Evolutionary conservation across 2,329 filamentous ascomycete species (phyloP), one percentile per base, ranked within the genome.

Genomic region (Clonostachys solani): DNA sequence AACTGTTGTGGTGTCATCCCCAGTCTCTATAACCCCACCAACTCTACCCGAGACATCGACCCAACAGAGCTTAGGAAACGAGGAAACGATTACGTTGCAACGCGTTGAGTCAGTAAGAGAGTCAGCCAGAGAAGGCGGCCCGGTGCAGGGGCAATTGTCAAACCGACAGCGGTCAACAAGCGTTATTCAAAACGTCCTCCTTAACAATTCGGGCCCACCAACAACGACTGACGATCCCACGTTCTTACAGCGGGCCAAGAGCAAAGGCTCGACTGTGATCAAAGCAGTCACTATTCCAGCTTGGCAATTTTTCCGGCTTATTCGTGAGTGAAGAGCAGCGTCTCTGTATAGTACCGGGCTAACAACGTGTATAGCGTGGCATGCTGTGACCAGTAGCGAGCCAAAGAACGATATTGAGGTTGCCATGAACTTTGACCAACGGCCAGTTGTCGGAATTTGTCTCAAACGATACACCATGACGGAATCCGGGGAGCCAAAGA

Each of bases 231-330:
- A 76, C 23, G 62, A 68, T 13, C 58, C 62, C 15, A 69, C 62
- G 13, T 58, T 75, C 33, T 61, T 73, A 38, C 67, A 71, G 51
- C 71, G 63, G 62, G 67, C 54, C 64, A 71, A 57, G 64, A 62
- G 55, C 61, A 75, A 60, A 65, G 72, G 55, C 10, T 78, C 77
- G 12, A 74, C 70, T 3, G 72, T 75, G 48, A 74, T 70, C 55
- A 96, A 92, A 60, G 92, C 95, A 57, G 87, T 97, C 13, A 85
- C 92, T 49, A 96, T 97, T 73, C 92, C 92, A 36, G 94, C 94
- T 3, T 97, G 92, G 91, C 92, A 96, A 59, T 96, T 97, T 60
- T 97, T 96, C 68, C 90, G 88, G 59, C 73, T 97, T 23, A 90
- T 96, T 57, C 92, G 87, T 91, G 72, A 69, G 87, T 75, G 23